Evolutionary conservation across 1,284 basidiomycete genomes (phyloP), one percentile per base, ranked within the genome.

Genomic region (Moniliophthora roreri): DNA sequence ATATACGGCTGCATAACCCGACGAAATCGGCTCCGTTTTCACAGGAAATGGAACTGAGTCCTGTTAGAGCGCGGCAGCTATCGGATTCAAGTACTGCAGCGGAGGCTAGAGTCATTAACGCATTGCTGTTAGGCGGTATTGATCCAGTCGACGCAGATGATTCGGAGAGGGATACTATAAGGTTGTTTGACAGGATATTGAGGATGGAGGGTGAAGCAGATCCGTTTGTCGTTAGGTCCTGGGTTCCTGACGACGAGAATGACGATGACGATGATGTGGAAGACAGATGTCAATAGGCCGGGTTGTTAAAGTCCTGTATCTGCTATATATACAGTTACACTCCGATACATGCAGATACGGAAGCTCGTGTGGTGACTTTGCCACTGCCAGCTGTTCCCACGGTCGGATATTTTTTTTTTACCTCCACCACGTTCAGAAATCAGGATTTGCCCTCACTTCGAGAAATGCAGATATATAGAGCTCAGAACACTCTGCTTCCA

Each of bases 1-100:
- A 81, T 56, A 75, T 91, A 36, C 62, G 84, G n/a, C 66, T 90
- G 3, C 90, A 91, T 64, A 82, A 84, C 57, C 80, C 85, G 4
- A 82, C 79, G 7, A 62, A 71, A 11, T 71, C 70, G 11, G 75
- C 80, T 1, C 81, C 83, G 0, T 82, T 77, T 56, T 71, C 70
- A 9, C 63, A 70, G 35, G 64, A 72, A 39, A 62, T 87, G 35
- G 48, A 63, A 0, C 63, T 50, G 23, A 84, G 85, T 0, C 64
- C 75, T 0, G 63, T 65, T 10, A 69, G 71, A n/a, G 79, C 81
- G 10, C 78, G 87, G 48, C 48, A 54, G 18, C 58, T 84, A 5
- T 67, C 69, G 13, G 67, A 67, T 1, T 61, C 68, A 1, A 66
- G 60, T 21, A 51, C 47, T 2, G 56, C 60, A 15, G 66, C 72